Conservation (phyloP, 2,329 filamentous ascomycete genomes). For the Orbilia ellipsospora region DNA sequence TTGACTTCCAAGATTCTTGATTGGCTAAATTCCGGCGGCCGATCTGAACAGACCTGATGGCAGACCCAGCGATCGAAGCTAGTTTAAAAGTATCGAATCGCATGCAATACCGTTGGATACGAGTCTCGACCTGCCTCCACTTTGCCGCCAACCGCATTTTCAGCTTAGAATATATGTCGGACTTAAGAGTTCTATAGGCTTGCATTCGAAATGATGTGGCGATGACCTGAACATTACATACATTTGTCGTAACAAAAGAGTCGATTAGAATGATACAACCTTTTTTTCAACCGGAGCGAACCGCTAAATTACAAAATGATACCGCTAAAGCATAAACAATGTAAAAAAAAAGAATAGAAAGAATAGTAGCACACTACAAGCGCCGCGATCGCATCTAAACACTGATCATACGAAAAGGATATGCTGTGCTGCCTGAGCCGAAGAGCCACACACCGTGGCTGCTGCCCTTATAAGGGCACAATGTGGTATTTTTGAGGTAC, state of each 20-base stretch:
- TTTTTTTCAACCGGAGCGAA: background rate
- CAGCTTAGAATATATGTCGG: too few species aligned
- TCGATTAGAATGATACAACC: slow-evolving; percentile 11
- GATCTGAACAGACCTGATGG: slow-evolving; percentile 21
- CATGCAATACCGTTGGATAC: slow-evolving; percentile 30
- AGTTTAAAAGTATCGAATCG: slow-evolving; percentile 9
- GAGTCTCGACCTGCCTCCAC: slow-evolving; percentile 2
- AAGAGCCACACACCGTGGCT: slow-evolving; percentile 19
- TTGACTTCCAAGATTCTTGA: slow-evolving; percentile 1
- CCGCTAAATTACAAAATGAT: slow-evolving; percentile 43
- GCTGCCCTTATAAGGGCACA: background rate
- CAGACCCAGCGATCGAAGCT: slow-evolving; percentile 35
- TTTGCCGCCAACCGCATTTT: background rate
- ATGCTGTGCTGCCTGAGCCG: slow-evolving; percentile 10
- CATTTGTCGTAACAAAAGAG: slow-evolving; percentile 5
- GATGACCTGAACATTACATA: too few species aligned
- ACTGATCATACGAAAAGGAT: slow-evolving; percentile 9
- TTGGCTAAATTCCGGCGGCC: slow-evolving; percentile 24
- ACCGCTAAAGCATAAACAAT: slow-evolving; percentile 28
- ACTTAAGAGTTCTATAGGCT: background rate
- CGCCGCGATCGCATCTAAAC: too few species aligned
- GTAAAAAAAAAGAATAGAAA: background rate
- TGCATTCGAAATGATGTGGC: background rate
- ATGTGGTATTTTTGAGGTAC: slow-evolving; percentile 48
- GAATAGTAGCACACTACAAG: background rate